Conservation (phyloP, 129 eudicot species). For the Escallonia herrerae region DNA sequence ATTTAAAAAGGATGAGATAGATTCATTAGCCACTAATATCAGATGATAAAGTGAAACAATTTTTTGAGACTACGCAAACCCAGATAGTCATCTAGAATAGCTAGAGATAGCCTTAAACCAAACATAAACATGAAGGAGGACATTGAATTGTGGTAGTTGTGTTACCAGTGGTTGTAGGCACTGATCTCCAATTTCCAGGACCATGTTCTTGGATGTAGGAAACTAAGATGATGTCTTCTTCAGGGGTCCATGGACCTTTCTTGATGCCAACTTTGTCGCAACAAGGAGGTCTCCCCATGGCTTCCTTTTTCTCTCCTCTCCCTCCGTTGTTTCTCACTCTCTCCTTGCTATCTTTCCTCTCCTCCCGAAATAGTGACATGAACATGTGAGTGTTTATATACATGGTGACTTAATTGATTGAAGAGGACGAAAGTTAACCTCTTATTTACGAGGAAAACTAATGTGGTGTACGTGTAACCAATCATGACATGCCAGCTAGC, state of each 20-base stretch:
- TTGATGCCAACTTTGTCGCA: conserved; percentile 77
- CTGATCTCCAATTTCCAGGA: conserved; percentile 84
- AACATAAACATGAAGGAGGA: not conserved
- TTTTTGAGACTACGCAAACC: not conserved
- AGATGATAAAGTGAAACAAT: not conserved
- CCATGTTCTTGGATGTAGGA: conserved; percentile 82
- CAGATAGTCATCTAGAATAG: not conserved
- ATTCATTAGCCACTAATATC: conserved; percentile 3
- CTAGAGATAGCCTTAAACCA: not conserved
- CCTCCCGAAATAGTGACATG: conserved; percentile 4
- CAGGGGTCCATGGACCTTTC: conserved; percentile 97
- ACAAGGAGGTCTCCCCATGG: conserved; percentile 93
- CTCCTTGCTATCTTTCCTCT: not conserved
- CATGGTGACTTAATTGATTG: too few species aligned
- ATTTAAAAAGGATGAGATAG: not conserved
- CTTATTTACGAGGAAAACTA: too few species aligned
- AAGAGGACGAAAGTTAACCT: too few species aligned
- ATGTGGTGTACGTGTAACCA: too few species aligned
- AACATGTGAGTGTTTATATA: conserved; percentile 1
- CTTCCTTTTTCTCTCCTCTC: not conserved
- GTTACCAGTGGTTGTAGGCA: conserved; percentile 72
- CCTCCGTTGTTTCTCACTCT: not conserved
- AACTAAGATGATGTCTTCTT: conserved; percentile 76
- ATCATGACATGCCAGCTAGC: too few species aligned
- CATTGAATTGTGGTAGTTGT: not conserved